Evolutionary conservation across 768 basidiomycete genomes (phyloP), one percentile per base, ranked within the genome.

Genomic region (Tricholoma bakamatsutake): DNA sequence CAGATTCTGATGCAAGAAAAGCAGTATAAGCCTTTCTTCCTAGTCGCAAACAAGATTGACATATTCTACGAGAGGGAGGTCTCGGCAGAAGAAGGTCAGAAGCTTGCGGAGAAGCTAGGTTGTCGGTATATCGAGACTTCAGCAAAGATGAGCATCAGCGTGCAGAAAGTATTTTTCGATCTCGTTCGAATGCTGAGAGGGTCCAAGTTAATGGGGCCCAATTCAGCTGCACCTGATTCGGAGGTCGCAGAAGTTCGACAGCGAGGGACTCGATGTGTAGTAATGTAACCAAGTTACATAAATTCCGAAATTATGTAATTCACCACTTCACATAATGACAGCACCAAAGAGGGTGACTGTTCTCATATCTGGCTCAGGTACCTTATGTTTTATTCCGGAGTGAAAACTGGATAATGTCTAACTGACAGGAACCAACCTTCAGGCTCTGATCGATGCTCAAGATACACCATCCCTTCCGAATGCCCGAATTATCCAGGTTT

Each of bases 371-470:
- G 79, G 79, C 60, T 80, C 79, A 74, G 81, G 81, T 77, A 73
- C 63, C 65, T 64, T 37, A 49, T 59, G 48, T 53, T 50, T 4
- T n/a, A 5, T 12, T 33, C 45, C 24, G 12, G 48, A 58, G 58
- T 55, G 4, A 15, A 33, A 15, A 2, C 5, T 31, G n/a, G 35
- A 61, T 30, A 40, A 58, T 57, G 34, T 56, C 42, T 50, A 39
- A 53, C 52, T 34, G 30, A 50, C 60, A 98, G 96, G 97, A 40
- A 89, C 90, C 21, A 99, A 99, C 71, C 84, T 99, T 10, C 94
- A 98, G 73, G 96, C 97, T 1, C 82, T 98, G 58, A 90, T 99
- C 64, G 89, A 98, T 71, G 92, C 94, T 11, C 81, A 81, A 61
- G 77, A 82, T 61, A 90, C 90, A 0, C 74, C 82, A n/a, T 67